These are phyloP conservation scores for Monascus ruber DNA, from an alignment of 2,329 filamentous ascomycete genomes.

Conservation along the genomic window DNA sequence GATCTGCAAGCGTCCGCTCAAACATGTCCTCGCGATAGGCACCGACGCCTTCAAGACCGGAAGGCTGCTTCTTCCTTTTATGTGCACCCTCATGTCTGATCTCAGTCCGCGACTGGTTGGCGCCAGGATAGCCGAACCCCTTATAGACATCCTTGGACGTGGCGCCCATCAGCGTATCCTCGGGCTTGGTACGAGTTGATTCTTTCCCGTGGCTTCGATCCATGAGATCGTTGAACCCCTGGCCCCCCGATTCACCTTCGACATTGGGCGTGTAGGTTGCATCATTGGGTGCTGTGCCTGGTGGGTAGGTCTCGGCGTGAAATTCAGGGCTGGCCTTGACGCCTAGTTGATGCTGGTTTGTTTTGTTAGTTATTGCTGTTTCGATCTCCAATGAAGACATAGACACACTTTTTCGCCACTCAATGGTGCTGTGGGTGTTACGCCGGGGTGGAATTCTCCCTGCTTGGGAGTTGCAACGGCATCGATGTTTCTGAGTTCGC, in stretches of 20 bases:
- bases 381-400: not conserved
- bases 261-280: conserved; percentile 39
- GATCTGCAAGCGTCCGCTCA: conserved; percentile 13
- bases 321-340: conserved; percentile 54
- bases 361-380: conserved; percentile 7
- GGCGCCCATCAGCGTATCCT: conserved; percentile 38
- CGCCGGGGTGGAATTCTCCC: conserved; percentile 45
- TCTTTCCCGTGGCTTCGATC: conserved; percentile 32
- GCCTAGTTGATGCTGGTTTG: conserved; percentile 50
- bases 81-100: conserved; percentile 35
- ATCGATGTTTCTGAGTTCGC: conserved; percentile 35
- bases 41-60: conserved; percentile 36
- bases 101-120: conserved; percentile 39
- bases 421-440: conserved; percentile 42
- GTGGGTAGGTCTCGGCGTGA: conserved; percentile 46
- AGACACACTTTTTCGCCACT: conserved; percentile 43
- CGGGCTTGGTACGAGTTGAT: conserved; percentile 30
- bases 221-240: conserved; percentile 29
- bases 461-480: conserved; percentile 39
- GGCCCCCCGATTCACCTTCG: conserved; percentile 21
- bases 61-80: conserved; percentile 29
- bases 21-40: conserved; percentile 12
- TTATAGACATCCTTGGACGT: conserved; percentile 44
- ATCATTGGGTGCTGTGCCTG: conserved; percentile 51
- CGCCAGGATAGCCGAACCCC: conserved; percentile 41